A percentile compares a stretch with the other conserved stretches of the same genome.
phyloP scores from a whole-genome alignment of 495 filamentous ascomycete species.

The Xylaria nigripes region DNA sequence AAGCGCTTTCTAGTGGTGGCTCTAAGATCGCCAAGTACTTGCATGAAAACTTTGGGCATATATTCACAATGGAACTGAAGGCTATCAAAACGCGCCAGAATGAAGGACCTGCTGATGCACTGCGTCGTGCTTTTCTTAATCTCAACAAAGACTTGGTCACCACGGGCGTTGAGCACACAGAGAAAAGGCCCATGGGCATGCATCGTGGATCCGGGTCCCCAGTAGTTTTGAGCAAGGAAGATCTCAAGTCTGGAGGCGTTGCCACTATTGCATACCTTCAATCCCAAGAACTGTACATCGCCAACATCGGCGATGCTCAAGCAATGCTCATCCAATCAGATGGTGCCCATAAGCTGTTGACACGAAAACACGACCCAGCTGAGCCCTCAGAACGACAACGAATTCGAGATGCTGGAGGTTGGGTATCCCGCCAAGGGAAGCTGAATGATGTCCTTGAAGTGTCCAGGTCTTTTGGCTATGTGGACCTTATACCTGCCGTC shows the following conservation, averaged over 20 bases:
- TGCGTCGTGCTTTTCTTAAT: slow-evolving; percentile 76
- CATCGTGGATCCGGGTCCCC: slow-evolving; percentile 63
- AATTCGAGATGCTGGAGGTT: slow-evolving; percentile 91
- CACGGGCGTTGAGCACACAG: slow-evolving; percentile 71
- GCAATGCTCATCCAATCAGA: slow-evolving; percentile 88
- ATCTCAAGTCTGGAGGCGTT: slow-evolving; percentile 80
- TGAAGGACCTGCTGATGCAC: slow-evolving; percentile 73
- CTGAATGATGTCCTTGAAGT: slow-evolving; percentile 87
- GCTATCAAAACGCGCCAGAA: slow-evolving; percentile 45
- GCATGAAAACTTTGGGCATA: slow-evolving; percentile 83
- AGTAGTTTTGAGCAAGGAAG: slow-evolving; percentile 69
- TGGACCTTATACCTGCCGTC: slow-evolving; percentile 83
- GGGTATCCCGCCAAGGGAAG: slow-evolving; percentile 87
- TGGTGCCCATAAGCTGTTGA: slow-evolving; percentile 69
- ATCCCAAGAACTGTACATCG: slow-evolving; percentile 82
- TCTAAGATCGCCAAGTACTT: slow-evolving; percentile 94
- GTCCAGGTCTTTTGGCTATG: slow-evolving; percentile 90
- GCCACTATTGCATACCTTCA: slow-evolving; percentile 88
- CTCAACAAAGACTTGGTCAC: slow-evolving; percentile 92
- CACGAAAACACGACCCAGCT: slow-evolving; percentile 86
- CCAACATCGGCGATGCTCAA: slow-evolving; percentile 91
- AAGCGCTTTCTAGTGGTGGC: slow-evolving; percentile 71
- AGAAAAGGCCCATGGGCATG: slow-evolving; percentile 54
- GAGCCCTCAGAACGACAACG: slow-evolving; percentile 72
- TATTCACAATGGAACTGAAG: slow-evolving; percentile 75